A percentile compares a stretch with the other conserved stretches of the same genome.
Evolutionary conservation across 2,329 filamentous ascomycete genomes (phyloP).

Genomic region (Verticillium isaacii): DNA sequence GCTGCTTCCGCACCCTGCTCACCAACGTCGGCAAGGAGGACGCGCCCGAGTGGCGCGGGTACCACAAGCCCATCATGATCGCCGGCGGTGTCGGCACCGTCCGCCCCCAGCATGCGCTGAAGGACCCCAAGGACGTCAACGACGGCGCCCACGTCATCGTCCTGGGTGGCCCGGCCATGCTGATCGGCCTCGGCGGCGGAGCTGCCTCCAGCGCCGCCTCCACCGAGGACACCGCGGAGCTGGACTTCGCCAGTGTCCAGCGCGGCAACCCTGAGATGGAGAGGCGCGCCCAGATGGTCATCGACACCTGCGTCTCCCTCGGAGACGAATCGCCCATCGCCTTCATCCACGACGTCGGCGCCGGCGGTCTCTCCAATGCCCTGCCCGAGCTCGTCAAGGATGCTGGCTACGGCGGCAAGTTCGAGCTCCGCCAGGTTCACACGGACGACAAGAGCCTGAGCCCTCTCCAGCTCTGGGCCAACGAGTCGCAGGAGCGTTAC

Average conservation of each 20-base stretch:
- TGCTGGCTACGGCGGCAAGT: conserved; percentile 82
- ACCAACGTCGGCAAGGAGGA: conserved; percentile 55
- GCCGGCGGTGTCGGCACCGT: conserved; percentile 93
- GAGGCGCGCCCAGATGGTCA: conserved; percentile 93
- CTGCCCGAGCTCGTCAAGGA: conserved; percentile 84
- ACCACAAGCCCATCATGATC: conserved; percentile 98
- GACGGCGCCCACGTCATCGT: conserved; percentile 90
- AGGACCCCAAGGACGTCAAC: conserved; percentile 72
- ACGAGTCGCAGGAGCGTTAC: conserved; percentile 94
- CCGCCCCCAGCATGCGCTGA: conserved; percentile 83
- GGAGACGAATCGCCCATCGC: conserved; percentile 84
- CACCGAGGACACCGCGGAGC: conserved; percentile 80
- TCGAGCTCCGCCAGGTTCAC: conserved; percentile 92
- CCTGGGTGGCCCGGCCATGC: conserved; percentile 92
- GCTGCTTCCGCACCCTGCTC: conserved; percentile 88
- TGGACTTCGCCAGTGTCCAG: conserved; percentile 97
- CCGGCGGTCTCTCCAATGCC: conserved; percentile 74
- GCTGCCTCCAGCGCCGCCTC: conserved; percentile 89
- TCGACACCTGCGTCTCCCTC: conserved; percentile 85
- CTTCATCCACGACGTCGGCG: conserved; percentile 96
- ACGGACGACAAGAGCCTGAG: conserved; percentile 89
- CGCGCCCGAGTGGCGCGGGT: conserved; percentile 71
- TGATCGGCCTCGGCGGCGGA: conserved; percentile 93
- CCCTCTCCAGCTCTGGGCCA: conserved; percentile 96
- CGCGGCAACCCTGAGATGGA: conserved; percentile 96